Base-by-base conservation (phyloP, 2,329 filamentous ascomycete genomes). In the Colletotrichum noveboracense region DNA sequence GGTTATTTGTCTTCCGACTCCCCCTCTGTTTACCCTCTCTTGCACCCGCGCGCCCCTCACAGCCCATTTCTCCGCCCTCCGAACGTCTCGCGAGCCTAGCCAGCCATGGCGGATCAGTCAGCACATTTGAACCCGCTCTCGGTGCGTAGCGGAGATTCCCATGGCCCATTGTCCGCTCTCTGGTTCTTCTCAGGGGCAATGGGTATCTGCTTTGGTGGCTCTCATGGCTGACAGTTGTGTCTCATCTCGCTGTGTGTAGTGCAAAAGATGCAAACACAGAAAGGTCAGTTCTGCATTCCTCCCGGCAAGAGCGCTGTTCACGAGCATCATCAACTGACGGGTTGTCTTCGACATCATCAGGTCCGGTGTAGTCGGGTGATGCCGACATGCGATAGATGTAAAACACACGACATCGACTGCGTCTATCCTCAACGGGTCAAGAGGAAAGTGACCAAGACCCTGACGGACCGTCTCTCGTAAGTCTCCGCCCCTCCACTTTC, bases 281-380 rank as follows among this genome's bases (percentile, higher is more conserved):
- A 74, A 74, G 68, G 72, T 71, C 4, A 24, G 9, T 14, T 18
- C 9, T 24, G 43, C n/a, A 52, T 52, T 21, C 43, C n/a, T 13
- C n/a, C 43, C n/a, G 43, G 43, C 43, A 6, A 52, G 1, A 52
- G 43, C 43, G n/a, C 43, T 13, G n/a, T 52, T 21, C 1, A 21
- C 1, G 43, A 21, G 43, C 16, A 28, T 6, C 26, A 28, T 26
- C 7, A 24, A 34, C 70, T 72, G 14, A 72, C 55, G 10, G 10
- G 18, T 2, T 48, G 9, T 62, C 62, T 26, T 36, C 10, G 14
- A 24, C 36, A 7, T 52, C 21, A n/a, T 32, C 56, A 81, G 80
- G 76, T 83, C 26, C 78, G 82, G 38, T 83, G 82, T 58, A 82
- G 80, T 72, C 80, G 81, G 70, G 71, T 80, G 34, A 79, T 81